Evolutionary conservation across 371 early-diverging fungal species (phyloP).

Genomic region (Rhizopus arrhizus): DNA sequence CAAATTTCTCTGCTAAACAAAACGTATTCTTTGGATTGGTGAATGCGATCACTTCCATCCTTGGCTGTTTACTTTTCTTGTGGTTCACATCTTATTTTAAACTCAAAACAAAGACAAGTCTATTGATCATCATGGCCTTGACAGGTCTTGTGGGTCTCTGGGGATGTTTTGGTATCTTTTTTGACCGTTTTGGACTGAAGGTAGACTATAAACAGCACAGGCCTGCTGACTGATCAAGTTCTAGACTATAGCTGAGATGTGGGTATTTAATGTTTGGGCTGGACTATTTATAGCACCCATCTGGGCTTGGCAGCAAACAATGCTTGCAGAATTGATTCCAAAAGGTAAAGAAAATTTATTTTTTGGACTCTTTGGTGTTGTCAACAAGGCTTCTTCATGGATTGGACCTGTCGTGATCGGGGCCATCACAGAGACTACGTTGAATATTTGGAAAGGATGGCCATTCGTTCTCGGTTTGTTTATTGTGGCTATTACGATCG

Average conservation of each 20-base stretch:
- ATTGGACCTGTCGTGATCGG: slow-evolving; percentile 66
- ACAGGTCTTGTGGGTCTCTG: slow-evolving; percentile 36
- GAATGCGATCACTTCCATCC: slow-evolving; percentile 37
- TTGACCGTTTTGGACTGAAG: slow-evolving; percentile 30
- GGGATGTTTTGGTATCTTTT: slow-evolving; percentile 43
- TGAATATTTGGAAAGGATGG: slow-evolving; percentile 35
- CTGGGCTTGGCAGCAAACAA: slow-evolving; percentile 44
- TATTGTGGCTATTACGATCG: slow-evolving; percentile 37
- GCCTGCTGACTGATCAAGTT: background rate
- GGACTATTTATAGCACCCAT: slow-evolving; percentile 50
- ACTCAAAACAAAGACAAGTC: slow-evolving; percentile 35
- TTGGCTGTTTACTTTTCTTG: slow-evolving; percentile 44
- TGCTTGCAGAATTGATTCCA: slow-evolving; percentile 54
- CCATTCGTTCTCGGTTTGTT: slow-evolving; percentile 49
- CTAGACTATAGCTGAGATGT: slow-evolving; percentile 32
- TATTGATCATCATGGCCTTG: slow-evolving; percentile 31
- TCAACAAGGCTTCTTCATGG: slow-evolving; percentile 66
- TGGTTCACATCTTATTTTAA: slow-evolving; percentile 36
- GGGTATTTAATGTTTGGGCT: slow-evolving; percentile 45
- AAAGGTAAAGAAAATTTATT: slow-evolving; percentile 57
- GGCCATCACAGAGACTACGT: slow-evolving; percentile 49
- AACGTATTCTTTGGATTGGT: slow-evolving; percentile 36
- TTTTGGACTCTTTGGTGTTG: slow-evolving; percentile 61
- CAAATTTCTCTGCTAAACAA: slow-evolving; percentile 35
- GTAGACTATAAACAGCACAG: background rate